These are phyloP conservation scores for Pythium vanterpoolii DNA, from an alignment of 352 stramenopile genomes.

Conservation along the genomic window DNA sequence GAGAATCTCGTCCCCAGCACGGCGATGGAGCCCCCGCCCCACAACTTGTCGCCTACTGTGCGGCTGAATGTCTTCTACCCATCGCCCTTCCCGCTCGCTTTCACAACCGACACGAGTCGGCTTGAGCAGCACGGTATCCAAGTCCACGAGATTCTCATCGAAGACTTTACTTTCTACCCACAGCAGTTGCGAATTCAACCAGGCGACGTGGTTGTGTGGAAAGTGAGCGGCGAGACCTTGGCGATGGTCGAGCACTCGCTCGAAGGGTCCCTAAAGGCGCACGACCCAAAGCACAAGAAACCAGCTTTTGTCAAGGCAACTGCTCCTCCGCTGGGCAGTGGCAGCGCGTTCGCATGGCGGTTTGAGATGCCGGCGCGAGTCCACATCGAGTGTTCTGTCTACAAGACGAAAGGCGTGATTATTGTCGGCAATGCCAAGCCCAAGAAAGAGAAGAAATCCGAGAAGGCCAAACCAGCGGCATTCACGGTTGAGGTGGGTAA, in stretches of 20 bases:
- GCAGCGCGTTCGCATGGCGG: conserved; percentile 32
- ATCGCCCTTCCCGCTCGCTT: conserved; percentile 26
- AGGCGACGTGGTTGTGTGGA: conserved; percentile 39
- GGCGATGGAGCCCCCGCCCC: conserved; percentile 12
- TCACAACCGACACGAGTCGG: not conserved
- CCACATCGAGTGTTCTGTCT: conserved; percentile 34
- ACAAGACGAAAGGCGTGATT: conserved; percentile 32
- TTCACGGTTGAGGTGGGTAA: not conserved
- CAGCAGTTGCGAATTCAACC: conserved; percentile 25
- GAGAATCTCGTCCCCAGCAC: conserved; percentile 13
- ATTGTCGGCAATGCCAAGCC: conserved; percentile 15
- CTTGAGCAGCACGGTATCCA: conserved; percentile 3
- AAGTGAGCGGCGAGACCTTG: conserved; percentile 29
- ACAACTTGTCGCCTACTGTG: not conserved
- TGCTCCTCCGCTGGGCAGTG: conserved; percentile 25
- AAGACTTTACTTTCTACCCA: conserved; percentile 35
- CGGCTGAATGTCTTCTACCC: conserved; percentile 23
- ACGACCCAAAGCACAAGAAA: not conserved
- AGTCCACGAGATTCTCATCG: conserved; percentile 35
- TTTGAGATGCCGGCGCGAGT: conserved; percentile 27
- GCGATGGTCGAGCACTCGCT: conserved; percentile 43
- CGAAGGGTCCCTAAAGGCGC: conserved; percentile 20
- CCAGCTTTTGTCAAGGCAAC: conserved; percentile 13
- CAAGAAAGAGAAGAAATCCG: conserved; percentile 15
- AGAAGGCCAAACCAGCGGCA: not conserved